These are phyloP conservation scores for Pleurotus giganteus DNA, from an alignment of 768 basidiomycete species.

Conservation along the genomic window DNA sequence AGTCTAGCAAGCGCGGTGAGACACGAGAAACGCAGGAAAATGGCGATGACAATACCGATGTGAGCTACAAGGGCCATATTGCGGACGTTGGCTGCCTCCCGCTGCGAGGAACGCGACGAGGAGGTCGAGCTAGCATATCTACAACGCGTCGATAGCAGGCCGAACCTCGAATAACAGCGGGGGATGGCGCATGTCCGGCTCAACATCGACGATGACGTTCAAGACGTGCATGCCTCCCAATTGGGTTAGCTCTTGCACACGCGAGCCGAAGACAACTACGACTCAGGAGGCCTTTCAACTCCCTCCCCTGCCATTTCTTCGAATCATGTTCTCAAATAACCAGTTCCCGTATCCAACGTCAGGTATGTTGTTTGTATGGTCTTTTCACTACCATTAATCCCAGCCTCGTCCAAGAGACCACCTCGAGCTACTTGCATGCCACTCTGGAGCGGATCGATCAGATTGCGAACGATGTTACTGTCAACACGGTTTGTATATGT, in stretches of 20 bases:
- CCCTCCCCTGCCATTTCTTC: neutral
- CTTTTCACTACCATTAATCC: neutral
- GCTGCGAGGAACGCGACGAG: neutral
- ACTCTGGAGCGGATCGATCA: slow-evolving; percentile 53
- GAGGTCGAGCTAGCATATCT: neutral
- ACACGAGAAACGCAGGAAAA: slow-evolving; percentile 10
- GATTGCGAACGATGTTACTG: slow-evolving; percentile 55
- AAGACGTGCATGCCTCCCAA: too few relatives aligned
- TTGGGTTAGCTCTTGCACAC: too few relatives aligned
- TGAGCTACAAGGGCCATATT: slow-evolving; percentile 91
- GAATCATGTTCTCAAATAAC: neutral
- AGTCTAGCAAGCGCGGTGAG: slow-evolving; percentile 48
- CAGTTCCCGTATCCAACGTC: neutral
- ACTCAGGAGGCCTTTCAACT: too few relatives aligned
- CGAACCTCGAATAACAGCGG: neutral
- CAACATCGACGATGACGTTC: too few relatives aligned
- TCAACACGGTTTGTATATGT: slow-evolving; percentile 56
- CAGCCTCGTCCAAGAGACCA: neutral
- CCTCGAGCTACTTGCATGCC: slow-evolving; percentile 25
- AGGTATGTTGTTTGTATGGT: neutral
- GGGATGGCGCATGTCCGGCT: neutral
- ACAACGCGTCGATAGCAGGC: neutral
- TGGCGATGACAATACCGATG: slow-evolving; percentile 52
- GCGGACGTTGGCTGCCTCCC: slow-evolving; percentile 42
- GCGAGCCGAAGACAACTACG: too few relatives aligned